phyloP scores from a whole-genome alignment of 345 rosid genomes.

The Salix caprea region DNA sequence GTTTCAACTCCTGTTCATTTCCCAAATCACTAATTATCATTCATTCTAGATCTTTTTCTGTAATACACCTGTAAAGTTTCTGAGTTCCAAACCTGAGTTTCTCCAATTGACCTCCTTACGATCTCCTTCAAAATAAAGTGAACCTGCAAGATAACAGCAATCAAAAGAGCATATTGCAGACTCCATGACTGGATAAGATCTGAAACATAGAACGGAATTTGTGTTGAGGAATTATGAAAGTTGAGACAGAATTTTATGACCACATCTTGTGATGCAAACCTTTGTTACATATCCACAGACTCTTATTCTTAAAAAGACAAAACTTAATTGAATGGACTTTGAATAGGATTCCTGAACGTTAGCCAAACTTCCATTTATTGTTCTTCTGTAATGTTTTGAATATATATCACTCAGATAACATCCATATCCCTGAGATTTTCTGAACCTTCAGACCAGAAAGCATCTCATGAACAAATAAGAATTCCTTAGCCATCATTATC shows the following conservation, averaged over 20 bases:
- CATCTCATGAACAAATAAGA: neutral
- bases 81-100: slow-evolving; percentile 48
- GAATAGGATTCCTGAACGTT: neutral
- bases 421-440: neutral
- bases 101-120: slow-evolving; percentile 52
- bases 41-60: neutral
- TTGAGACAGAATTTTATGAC: neutral
- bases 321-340: neutral
- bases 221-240: neutral
- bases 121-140: slow-evolving; percentile 58
- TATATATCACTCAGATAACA: neutral
- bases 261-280: neutral
- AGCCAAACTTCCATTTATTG: no score
- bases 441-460: neutral
- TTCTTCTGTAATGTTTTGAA: no score
- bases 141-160: slow-evolving; percentile 36
- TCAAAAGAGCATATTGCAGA: neutral
- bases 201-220: neutral
- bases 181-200: neutral
- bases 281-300: neutral
- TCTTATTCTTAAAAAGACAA: neutral
- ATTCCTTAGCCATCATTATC: neutral
- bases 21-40: neutral
- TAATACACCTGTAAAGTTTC: neutral
- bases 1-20: slow-evolving; percentile 50